A percentile compares a stretch with the other conserved stretches of the same genome.
Conservation (phyloP, 306 rosid species). For the Alnus rubra region DNA sequence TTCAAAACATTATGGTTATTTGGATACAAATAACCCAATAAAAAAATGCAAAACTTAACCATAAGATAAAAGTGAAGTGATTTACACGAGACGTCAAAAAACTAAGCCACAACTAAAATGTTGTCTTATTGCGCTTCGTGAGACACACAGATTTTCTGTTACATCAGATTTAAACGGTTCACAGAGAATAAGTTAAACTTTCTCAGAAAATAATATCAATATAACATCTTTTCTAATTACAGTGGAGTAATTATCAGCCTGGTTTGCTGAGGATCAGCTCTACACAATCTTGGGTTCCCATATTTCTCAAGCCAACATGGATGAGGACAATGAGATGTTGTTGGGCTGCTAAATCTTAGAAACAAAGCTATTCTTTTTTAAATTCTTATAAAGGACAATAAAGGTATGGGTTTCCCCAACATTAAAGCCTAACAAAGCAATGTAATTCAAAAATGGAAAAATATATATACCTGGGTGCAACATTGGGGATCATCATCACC, state of each 20-base stretch:
- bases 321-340: neutral
- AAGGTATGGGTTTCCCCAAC: neutral
- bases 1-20: neutral
- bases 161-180: neutral
- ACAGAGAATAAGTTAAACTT: neutral
- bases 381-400: neutral
- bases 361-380: neutral
- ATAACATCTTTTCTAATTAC: neutral
- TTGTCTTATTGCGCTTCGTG: neutral
- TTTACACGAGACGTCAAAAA: conserved; percentile 4
- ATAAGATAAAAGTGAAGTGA: neutral
- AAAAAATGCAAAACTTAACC: neutral
- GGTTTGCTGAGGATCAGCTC: neutral
- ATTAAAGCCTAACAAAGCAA: conserved; percentile 8
- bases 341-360: neutral
- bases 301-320: neutral
- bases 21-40: conserved; percentile 3
- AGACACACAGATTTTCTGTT: neutral
- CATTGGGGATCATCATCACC: conserved; percentile 75
- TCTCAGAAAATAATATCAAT: neutral
- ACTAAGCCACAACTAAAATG: neutral
- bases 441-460: conserved; percentile 3
- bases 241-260: neutral
- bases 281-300: neutral
- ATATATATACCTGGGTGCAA: conserved; percentile 51